Evolutionary conservation across 225 moss, liverwort and hornwort genomes (phyloP).

Genomic region (Straminergon stramineum): DNA sequence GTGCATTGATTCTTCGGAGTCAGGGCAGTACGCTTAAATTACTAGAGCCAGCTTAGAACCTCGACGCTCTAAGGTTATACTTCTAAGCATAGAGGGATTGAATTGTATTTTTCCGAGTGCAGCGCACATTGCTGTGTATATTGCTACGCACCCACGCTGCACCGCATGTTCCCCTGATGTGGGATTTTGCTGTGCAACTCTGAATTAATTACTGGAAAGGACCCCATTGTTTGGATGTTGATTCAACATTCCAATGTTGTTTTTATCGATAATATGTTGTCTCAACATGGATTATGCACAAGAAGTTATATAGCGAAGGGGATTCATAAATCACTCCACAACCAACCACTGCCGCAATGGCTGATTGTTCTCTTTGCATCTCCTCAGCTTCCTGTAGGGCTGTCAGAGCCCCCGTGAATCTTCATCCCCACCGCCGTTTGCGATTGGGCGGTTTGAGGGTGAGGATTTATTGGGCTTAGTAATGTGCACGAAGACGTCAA

Average conservation of each 20-base stretch:
- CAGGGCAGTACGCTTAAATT: not conserved
- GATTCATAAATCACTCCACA: not conserved
- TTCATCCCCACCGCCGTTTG: not conserved
- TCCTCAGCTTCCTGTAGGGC: not conserved
- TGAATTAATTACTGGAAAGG: not conserved
- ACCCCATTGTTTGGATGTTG: not conserved
- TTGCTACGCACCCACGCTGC: not conserved
- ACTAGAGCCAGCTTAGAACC: not conserved
- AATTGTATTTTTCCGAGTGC: not conserved
- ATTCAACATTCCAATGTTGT: not conserved
- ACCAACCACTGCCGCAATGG: not conserved
- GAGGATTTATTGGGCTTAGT: not conserved
- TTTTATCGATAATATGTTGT: not conserved
- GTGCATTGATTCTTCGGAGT: not conserved
- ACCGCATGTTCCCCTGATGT: not conserved
- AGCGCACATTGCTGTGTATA: not conserved
- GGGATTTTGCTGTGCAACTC: not conserved
- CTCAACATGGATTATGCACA: not conserved
- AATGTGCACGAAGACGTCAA: not conserved
- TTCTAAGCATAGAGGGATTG: not conserved
- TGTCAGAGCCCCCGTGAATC: not conserved
- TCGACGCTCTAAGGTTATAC: not conserved
- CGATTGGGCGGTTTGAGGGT: not conserved
- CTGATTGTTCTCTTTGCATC: not conserved
- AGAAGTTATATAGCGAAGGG: not conserved